Evolutionary conservation across 2,329 filamentous ascomycete species (phyloP).

Genomic region (Botrytis pseudocinerea): DNA sequence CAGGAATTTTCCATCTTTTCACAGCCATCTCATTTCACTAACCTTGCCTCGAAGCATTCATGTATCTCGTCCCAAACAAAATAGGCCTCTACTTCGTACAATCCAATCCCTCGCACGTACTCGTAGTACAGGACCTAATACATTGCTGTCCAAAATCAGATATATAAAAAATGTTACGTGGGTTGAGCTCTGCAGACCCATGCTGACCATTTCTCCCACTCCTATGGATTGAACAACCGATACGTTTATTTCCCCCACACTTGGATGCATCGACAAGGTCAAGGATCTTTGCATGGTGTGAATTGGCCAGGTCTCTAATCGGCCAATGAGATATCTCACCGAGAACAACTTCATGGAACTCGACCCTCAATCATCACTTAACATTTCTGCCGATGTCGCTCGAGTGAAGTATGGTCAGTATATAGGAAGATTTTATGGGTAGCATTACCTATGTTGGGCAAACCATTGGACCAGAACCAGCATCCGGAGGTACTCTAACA

Average conservation of each 20-base stretch:
- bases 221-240: constrained; percentile 6
- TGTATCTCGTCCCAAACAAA: not conserved
- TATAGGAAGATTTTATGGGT: not conserved
- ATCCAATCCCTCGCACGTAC: not conserved
- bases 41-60: not conserved
- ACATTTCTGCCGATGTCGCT: not conserved
- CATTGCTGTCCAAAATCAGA: not conserved
- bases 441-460: not conserved
- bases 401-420: not conserved
- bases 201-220: constrained; percentile 16
- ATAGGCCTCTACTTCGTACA: not conserved
- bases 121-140: not conserved
- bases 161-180: not conserved
- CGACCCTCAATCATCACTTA: not conserved
- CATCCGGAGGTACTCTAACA: not conserved
- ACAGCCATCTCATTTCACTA: not conserved
- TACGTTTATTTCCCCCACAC: constrained; percentile 16
- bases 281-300: not conserved
- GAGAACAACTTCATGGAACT: not conserved
- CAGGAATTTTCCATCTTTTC: not conserved
- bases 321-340: not conserved
- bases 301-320: constrained; percentile 8
- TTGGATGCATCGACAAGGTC: not conserved
- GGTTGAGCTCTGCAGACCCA: not conserved
- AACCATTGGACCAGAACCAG: not conserved